Evolutionary conservation across 129 eudicot genomes (phyloP).

Genomic region (Flaveria robusta): DNA sequence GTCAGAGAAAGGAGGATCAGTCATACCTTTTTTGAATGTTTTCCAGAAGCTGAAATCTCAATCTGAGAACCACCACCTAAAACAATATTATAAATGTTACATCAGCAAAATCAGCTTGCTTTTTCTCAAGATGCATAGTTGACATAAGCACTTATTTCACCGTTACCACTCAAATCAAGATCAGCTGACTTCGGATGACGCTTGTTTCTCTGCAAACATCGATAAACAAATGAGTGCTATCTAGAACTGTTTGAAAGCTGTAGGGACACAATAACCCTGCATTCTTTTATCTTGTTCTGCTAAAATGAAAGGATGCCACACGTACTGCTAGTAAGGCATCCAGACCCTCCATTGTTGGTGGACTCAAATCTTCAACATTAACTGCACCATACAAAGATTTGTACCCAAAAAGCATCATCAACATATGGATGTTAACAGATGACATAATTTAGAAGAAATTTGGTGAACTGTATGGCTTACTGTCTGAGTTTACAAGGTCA

Average conservation of each 20-base stretch:
- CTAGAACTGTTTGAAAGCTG: conserved; percentile 1
- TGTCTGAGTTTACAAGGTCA: conserved; percentile 56
- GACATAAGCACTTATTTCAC: not conserved
- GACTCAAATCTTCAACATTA: conserved; percentile 61
- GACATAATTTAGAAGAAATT: not conserved
- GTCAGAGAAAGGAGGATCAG: not conserved
- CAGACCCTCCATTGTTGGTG: conserved; percentile 83
- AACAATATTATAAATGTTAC: conserved; percentile 17
- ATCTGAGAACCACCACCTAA: conserved; percentile 56
- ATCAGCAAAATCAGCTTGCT: conserved; percentile 1
- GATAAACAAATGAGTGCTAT: conserved; percentile 12
- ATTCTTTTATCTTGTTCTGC: not conserved
- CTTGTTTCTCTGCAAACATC: conserved; percentile 58
- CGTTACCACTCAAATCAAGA: conserved; percentile 63
- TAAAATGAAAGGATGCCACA: conserved; percentile 19
- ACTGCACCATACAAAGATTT: conserved; percentile 39
- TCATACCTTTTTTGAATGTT: conserved; percentile 67
- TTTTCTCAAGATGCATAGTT: not conserved
- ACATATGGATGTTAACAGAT: not conserved
- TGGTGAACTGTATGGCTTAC: conserved; percentile 36
- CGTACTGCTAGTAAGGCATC: conserved; percentile 66
- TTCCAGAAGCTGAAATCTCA: conserved; percentile 57
- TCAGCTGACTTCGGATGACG: conserved; percentile 44
- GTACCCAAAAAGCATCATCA: conserved; percentile 1
- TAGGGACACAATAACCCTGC: not conserved